Evolutionary conservation across 306 rosid genomes (phyloP).

Genomic region (Sechiopsis laciniata): DNA sequence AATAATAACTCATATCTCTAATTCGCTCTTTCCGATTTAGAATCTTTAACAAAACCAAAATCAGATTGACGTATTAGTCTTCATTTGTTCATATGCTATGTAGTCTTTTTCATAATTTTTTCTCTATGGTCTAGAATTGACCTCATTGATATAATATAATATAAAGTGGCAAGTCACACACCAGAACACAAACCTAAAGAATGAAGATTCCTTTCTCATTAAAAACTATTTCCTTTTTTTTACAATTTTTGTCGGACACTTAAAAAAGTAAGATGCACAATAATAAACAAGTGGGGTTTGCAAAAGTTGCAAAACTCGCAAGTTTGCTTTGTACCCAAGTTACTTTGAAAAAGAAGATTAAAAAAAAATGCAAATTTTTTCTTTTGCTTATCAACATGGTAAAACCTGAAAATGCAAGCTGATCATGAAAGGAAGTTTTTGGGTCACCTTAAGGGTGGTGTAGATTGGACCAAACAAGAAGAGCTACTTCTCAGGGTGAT

Average conservation of each 20-base stretch:
- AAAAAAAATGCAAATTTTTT: conserved; percentile 2
- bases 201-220: conserved; percentile 16
- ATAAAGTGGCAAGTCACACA: too few species aligned
- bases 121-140: too few species aligned
- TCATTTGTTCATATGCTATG: too few species aligned
- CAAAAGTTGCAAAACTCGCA: background rate
- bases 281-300: background rate
- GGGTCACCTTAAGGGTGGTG: conserved; percentile 4
- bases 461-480: too few species aligned
- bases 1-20: too few species aligned
- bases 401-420: conserved; percentile 19
- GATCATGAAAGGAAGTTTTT: conserved; percentile 7
- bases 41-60: too few species aligned
- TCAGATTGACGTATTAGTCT: too few species aligned
- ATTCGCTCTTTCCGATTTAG: too few species aligned
- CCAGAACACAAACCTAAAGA: background rate
- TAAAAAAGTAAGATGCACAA: conserved; percentile 16
- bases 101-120: too few species aligned
- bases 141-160: background rate
- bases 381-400: conserved; percentile 18
- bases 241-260: conserved; percentile 1
- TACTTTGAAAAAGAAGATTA: background rate
- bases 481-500: too few species aligned
- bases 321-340: conserved; percentile 21
- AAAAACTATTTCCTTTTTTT: conserved; percentile 18